Evolutionary conservation across 192 early-diverging fungal genomes (phyloP).

Genomic region (Allomyces arbusculus): DNA sequence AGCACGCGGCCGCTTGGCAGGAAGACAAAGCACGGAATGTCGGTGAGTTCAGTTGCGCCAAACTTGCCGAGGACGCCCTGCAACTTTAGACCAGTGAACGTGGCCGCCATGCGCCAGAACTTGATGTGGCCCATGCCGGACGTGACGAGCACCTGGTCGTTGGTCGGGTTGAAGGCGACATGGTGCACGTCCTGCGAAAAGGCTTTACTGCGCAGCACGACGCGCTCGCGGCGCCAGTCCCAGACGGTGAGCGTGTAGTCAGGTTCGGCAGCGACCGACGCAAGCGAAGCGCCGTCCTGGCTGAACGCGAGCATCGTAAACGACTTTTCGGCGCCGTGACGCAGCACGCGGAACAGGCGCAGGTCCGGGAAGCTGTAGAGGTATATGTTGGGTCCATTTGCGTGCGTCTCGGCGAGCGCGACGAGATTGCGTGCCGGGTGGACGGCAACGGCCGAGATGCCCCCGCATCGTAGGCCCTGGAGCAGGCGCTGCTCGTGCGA

Average conservation of each 20-base stretch:
- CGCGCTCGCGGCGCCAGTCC: constrained; percentile 29
- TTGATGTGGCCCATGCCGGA: constrained; percentile 49
- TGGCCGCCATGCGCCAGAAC: constrained; percentile 38
- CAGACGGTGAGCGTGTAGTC: constrained; percentile 44
- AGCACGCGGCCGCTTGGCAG: constrained; percentile 38
- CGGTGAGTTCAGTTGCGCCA: constrained; percentile 32
- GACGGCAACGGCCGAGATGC: constrained; percentile 31
- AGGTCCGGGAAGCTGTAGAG: constrained; percentile 30
- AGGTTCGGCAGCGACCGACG: constrained; percentile 32
- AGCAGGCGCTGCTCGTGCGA: constrained; percentile 24
- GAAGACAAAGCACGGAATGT: constrained; percentile 33
- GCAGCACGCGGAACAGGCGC: constrained; percentile 19
- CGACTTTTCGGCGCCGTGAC: constrained; percentile 20
- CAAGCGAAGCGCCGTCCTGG: constrained; percentile 29
- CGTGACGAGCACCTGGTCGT: constrained; percentile 29
- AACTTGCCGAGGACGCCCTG: constrained; percentile 35
- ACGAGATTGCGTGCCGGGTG: constrained; percentile 27
- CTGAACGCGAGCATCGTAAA: constrained; percentile 27
- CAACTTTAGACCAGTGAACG: constrained; percentile 40
- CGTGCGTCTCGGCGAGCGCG: constrained; percentile 26
- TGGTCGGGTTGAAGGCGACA: constrained; percentile 30
- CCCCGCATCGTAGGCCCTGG: constrained; percentile 24
- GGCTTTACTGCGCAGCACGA: constrained; percentile 34
- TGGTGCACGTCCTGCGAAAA: constrained; percentile 40
- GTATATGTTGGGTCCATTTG: constrained; percentile 26